Conservation (phyloP, 2,329 filamentous ascomycete species). For the Aureobasidium vineae region DNA sequence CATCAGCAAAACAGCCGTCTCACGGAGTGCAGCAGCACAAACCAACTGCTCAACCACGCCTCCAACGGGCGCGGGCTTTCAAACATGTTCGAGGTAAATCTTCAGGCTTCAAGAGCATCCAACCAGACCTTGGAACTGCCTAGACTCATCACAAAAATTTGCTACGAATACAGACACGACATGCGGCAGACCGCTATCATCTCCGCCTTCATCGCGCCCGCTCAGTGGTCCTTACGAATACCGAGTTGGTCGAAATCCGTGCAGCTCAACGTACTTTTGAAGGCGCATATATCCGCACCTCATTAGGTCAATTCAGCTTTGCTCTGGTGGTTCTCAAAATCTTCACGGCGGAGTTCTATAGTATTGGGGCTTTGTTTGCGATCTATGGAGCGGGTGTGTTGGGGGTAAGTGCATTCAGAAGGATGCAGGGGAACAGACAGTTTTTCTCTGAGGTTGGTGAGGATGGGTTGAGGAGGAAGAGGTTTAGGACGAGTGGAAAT, state of each 20-base stretch:
- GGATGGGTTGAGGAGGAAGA: slow-evolving; percentile 58
- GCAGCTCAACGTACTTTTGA: slow-evolving; percentile 96
- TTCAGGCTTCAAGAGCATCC: not conserved
- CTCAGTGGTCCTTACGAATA: slow-evolving; percentile 74
- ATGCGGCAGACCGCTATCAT: slow-evolving; percentile 71
- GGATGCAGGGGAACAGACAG: slow-evolving; percentile 88
- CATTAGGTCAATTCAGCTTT: slow-evolving; percentile 92
- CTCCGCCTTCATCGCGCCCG: slow-evolving; percentile 80
- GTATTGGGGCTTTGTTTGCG: slow-evolving; percentile 90
- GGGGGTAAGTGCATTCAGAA: slow-evolving; percentile 76
- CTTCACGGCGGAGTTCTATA: slow-evolving; percentile 95
- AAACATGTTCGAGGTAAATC: slow-evolving; percentile 24
- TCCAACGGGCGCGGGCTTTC: not conserved
- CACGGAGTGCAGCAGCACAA: slow-evolving; percentile 8
- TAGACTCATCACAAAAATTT: not conserved
- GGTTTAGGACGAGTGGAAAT: slow-evolving; percentile 64
- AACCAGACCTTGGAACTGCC: not conserved
- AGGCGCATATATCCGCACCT: slow-evolving; percentile 93
- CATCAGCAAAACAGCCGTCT: not conserved
- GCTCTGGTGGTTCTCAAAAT: slow-evolving; percentile 93
- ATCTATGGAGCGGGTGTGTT: slow-evolving; percentile 85
- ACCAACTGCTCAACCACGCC: slow-evolving; percentile 7
- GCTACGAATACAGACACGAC: slow-evolving; percentile 44
- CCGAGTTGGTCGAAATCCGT: slow-evolving; percentile 90
- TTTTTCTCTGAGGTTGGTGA: slow-evolving; percentile 72